Conservation (phyloP, 176 grass and related monocot species). For the Carex cristatella region DNA sequence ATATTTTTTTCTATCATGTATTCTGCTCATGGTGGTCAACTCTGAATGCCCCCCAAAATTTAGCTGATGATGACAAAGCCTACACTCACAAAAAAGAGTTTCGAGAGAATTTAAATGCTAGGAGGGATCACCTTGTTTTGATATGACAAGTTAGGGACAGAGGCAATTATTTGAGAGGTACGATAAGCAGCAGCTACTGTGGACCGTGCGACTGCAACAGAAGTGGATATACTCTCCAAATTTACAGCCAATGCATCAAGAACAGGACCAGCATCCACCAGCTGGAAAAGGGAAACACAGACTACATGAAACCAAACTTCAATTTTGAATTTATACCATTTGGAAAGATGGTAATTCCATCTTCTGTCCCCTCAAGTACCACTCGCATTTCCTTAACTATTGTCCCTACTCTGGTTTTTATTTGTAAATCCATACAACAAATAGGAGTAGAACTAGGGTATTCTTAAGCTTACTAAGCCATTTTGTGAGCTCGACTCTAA, state of each 20-base stretch:
- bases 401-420: background rate
- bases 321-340: background rate
- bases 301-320: background rate
- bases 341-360: background rate
- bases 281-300: conserved; percentile 36
- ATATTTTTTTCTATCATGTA: background rate
- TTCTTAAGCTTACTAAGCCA: no score
- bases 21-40: background rate
- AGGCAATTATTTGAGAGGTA: conserved; percentile 78
- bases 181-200: conserved; percentile 80
- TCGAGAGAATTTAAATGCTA: background rate
- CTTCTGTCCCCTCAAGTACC: background rate
- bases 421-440: background rate
- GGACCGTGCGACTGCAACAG: conserved; percentile 51
- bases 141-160: conserved; percentile 67
- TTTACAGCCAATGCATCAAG: conserved; percentile 84
- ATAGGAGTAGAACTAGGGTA: background rate
- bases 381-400: background rate
- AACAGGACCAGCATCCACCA: conserved; percentile 91
- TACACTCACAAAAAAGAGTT: background rate
- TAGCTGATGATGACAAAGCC: background rate
- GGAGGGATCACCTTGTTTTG: conserved; percentile 58
- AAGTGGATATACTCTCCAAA: conserved; percentile 70
- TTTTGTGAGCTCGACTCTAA: no score
- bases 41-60: background rate